Percentiles rank a stretch among this genome's conserved stretches.
phyloP scores from a whole-genome alignment of 1,284 basidiomycete genomes.

The Chalciporus sp. region DNA sequence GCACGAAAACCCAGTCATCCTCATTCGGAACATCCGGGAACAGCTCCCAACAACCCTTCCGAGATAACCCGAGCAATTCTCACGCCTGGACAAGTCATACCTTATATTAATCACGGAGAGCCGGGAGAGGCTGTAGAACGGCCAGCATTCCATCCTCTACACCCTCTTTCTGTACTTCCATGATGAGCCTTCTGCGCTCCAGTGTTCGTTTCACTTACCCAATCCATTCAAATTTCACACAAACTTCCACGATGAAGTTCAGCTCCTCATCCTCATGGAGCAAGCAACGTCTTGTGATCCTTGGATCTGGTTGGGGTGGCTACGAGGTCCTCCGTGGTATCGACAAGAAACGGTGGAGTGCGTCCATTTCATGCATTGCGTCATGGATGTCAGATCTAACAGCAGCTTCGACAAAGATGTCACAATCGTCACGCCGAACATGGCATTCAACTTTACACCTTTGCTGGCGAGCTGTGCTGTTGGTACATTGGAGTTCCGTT shows the following conservation, averaged over 20 bases:
- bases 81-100: not conserved
- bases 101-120: not conserved
- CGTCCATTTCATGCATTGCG: slow-evolving; percentile 24
- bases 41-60: slow-evolving; percentile 8
- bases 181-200: slow-evolving; percentile 23
- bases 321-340: slow-evolving; percentile 69
- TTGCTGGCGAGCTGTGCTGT: slow-evolving; percentile 77
- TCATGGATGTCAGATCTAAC: slow-evolving; percentile 10
- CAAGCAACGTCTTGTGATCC: slow-evolving; percentile 74
- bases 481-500: slow-evolving; percentile 81
- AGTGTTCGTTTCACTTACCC: slow-evolving; percentile 1
- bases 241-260: slow-evolving; percentile 35
- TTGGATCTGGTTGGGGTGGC: slow-evolving; percentile 87
- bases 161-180: not conserved
- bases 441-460: slow-evolving; percentile 86
- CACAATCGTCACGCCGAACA: slow-evolving; percentile 71
- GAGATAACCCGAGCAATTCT: slow-evolving; percentile 13
- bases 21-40: not conserved
- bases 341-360: slow-evolving; percentile 71
- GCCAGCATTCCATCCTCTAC: not conserved
- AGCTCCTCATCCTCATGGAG: slow-evolving; percentile 36
- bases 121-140: not conserved
- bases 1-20: not conserved
- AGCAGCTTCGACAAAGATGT: slow-evolving; percentile 49
- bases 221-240: not conserved